Evolutionary conservation across 164 flowering plant species (phyloP).

Genomic region (Magnolia officinalis): DNA sequence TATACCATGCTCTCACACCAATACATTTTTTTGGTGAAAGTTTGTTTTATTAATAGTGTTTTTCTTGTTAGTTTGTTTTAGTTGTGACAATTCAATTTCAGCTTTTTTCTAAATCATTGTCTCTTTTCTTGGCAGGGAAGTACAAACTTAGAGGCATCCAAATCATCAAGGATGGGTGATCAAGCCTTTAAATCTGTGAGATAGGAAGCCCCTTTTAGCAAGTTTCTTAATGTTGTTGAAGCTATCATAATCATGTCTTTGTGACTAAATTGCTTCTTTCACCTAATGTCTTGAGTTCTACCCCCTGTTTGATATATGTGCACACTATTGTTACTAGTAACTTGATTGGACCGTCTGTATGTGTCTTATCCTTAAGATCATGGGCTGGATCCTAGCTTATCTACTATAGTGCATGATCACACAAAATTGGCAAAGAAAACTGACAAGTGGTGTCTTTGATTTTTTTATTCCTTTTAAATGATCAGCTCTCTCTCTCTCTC

Average conservation of each 20-base stretch:
- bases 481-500: no score
- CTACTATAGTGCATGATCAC: no score
- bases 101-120: background rate
- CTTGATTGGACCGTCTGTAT: background rate
- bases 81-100: conserved; percentile 2
- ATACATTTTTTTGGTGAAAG: background rate
- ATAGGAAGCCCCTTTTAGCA: background rate
- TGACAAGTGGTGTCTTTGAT: no score
- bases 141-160: conserved; percentile 95
- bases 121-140: conserved; percentile 61
- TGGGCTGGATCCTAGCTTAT: no score
- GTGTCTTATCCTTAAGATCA: no score
- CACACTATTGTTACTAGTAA: background rate
- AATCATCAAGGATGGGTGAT: conserved; percentile 79
- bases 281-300: background rate
- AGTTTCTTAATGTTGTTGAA: background rate
- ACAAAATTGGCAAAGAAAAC: no score
- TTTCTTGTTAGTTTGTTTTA: background rate
- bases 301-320: background rate
- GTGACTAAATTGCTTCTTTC: background rate
- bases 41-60: background rate
- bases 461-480: background rate
- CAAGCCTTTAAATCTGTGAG: background rate
- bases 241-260: background rate
- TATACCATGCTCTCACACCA: background rate